Evolutionary conservation across 1,139 yeast genomes (phyloP).

Genomic region (Lodderomyces oxycetoniae): DNA sequence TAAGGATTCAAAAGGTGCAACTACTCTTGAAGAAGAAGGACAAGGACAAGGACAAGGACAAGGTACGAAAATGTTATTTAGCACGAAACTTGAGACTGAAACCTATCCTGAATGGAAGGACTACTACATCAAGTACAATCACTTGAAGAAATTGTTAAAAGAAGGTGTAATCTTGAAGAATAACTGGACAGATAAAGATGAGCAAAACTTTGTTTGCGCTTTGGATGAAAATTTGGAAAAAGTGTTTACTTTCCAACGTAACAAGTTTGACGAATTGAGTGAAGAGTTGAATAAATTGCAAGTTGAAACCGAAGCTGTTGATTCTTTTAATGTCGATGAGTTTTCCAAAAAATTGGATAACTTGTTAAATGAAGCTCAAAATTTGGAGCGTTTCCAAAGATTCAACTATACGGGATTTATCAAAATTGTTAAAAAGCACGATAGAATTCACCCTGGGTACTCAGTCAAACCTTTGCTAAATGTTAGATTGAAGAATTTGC

Average conservation of each 20-base stretch:
- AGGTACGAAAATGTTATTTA: conserved; percentile 65
- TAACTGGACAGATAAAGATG: conserved; percentile 78
- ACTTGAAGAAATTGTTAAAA: conserved; percentile 73
- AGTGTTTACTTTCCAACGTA: conserved; percentile 82
- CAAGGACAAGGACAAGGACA: conserved; percentile 2
- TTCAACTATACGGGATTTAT: conserved; percentile 91
- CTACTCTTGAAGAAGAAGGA: too few relatives aligned
- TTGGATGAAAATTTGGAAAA: conserved; percentile 84
- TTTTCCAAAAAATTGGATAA: conserved; percentile 71
- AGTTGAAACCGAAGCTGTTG: conserved; percentile 28
- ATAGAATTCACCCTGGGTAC: conserved; percentile 78
- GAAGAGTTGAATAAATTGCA: conserved; percentile 64
- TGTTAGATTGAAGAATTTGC: conserved; percentile 80
- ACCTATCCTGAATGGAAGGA: conserved; percentile 86
- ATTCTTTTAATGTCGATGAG: conserved; percentile 46
- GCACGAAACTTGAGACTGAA: conserved; percentile 76
- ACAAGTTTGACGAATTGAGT: conserved; percentile 66
- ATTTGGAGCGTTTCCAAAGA: conserved; percentile 84
- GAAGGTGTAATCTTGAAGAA: conserved; percentile 60
- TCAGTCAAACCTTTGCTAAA: conserved; percentile 85
- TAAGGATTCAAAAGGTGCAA: background rate
- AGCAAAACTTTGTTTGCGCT: conserved; percentile 72
- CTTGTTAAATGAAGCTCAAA: conserved; percentile 69
- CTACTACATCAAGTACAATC: conserved; percentile 75
- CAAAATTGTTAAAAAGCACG: conserved; percentile 94